These are phyloP conservation scores for Saposhnikovia divaricata DNA, from an alignment of 129 eudicot genomes.

Conservation along the genomic window DNA sequence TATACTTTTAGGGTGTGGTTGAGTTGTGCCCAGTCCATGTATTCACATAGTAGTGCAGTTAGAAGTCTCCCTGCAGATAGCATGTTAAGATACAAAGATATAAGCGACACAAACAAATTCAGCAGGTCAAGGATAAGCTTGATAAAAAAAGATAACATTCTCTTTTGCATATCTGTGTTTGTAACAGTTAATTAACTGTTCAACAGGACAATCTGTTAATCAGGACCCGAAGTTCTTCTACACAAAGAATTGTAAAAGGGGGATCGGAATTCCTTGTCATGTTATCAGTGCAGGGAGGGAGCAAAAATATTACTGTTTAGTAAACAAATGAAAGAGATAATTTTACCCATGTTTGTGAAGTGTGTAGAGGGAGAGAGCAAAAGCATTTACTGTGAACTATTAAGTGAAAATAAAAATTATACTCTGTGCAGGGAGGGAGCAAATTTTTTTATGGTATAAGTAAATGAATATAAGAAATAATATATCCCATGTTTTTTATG, in stretches of 20 bases:
- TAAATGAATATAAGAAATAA: background rate
- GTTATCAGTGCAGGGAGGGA: background rate
- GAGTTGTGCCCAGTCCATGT: conserved; percentile 94
- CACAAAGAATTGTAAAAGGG: background rate
- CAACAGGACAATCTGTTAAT: background rate
- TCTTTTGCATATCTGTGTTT: background rate
- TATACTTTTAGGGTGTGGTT: conserved; percentile 86
- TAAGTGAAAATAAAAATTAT: background rate
- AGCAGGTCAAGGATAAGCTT: background rate
- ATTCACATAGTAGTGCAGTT: conserved; percentile 85
- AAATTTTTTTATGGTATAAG: background rate
- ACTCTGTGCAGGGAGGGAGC: background rate
- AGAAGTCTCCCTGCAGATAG: conserved; percentile 67
- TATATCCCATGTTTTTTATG: background rate
- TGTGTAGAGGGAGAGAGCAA: background rate
- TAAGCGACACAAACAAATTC: background rate
- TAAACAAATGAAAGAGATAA: background rate
- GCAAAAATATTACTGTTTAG: background rate
- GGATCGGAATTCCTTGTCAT: background rate
- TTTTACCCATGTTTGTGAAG: background rate
- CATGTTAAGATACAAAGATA: background rate
- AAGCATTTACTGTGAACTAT: background rate
- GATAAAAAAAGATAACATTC: background rate
- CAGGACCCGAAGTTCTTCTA: background rate
- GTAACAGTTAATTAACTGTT: background rate